Conservation (phyloP, 2,329 filamentous ascomycete genomes). For the Fusarium palustre region DNA sequence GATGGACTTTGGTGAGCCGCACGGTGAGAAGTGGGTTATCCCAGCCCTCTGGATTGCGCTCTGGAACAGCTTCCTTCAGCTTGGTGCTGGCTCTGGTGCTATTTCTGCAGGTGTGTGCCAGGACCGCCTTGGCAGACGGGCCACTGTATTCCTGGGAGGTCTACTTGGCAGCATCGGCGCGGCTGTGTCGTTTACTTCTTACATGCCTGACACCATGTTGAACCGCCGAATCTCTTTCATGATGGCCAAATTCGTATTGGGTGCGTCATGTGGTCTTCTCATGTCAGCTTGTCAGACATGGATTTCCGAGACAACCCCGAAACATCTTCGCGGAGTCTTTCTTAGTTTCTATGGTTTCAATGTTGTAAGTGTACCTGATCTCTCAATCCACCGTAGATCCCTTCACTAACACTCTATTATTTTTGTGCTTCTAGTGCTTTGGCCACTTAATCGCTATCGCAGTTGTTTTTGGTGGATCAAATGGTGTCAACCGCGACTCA, state of each 20-base stretch:
- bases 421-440: not conserved
- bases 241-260: not conserved
- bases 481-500: not conserved
- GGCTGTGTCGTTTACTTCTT: not conserved
- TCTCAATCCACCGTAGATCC: accelerated
- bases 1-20: not conserved
- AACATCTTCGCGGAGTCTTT: not conserved
- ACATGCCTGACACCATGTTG: not conserved
- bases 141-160: not conserved
- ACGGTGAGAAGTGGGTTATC: not conserved
- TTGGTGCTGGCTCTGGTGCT: not conserved
- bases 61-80: not conserved
- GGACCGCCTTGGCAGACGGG: not conserved
- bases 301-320: not conserved
- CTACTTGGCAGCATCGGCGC: not conserved
- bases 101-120: not conserved
- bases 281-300: not conserved
- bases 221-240: not conserved
- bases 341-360: not conserved
- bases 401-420: accelerated
- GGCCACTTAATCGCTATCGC: not conserved
- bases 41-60: not conserved
- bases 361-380: not conserved
- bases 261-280: not conserved
- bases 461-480: not conserved